Conservation (phyloP, 2,329 filamentous ascomycete species). For the Hymenoscyphus repandus region DNA sequence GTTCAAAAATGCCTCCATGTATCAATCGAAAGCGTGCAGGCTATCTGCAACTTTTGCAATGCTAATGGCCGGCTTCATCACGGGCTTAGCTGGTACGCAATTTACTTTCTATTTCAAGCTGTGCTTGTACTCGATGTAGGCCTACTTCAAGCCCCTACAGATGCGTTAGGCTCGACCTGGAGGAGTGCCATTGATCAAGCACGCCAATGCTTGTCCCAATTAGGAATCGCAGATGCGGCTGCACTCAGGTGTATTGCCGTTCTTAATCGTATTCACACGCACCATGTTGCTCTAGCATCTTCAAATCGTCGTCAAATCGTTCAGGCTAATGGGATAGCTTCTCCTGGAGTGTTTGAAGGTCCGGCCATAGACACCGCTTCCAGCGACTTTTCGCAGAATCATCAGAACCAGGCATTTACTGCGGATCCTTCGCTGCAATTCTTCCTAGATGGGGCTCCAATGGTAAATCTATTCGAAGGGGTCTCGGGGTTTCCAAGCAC, state of each 20-base stretch:
- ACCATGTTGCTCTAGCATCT: conserved; percentile 4
- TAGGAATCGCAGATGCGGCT: conserved; percentile 10
- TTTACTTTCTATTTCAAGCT: too few species aligned
- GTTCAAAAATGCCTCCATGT: too few species aligned
- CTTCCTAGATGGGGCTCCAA: conserved; percentile 10
- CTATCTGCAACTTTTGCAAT: too few species aligned
- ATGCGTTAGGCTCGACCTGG: conserved; percentile 9
- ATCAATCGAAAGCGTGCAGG: too few species aligned
- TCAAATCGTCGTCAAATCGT: background rate
- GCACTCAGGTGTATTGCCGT: conserved; percentile 15
- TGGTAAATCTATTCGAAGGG: conserved; percentile 12
- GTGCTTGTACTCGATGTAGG: too few species aligned
- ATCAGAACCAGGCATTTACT: conserved; percentile 6
- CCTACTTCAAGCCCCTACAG: conserved; percentile 13
- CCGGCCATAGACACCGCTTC: background rate
- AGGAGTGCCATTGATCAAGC: conserved; percentile 8
- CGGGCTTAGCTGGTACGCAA: too few species aligned
- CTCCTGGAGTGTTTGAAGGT: background rate
- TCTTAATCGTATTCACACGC: conserved; percentile 13
- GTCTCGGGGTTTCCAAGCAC: conserved; percentile 15
- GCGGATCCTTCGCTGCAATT: conserved; percentile 13
- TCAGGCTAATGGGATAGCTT: background rate
- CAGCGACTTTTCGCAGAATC: conserved; percentile 4
- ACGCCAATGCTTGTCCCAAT: conserved; percentile 9
- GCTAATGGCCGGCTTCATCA: too few species aligned